Base-by-base conservation (phyloP, 2,329 filamentous ascomycete species). In the Aspergillus sp. region DNA sequence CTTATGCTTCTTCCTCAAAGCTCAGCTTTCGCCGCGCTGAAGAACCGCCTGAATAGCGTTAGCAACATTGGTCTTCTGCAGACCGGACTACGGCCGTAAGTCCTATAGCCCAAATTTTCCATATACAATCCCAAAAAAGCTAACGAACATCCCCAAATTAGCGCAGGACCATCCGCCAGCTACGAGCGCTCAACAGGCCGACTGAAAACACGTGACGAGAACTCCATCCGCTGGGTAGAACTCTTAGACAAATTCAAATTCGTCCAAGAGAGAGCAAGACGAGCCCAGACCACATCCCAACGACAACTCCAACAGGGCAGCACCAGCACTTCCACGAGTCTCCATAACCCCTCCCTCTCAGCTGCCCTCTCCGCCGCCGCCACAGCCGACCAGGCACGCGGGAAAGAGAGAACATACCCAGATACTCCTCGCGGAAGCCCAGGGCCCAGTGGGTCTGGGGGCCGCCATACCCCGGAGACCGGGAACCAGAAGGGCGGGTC, bases 1-100 rank as follows among this genome's bases (percentile, higher is more conserved):
- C 76, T 98, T 43, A 98, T 98, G 93, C 83, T 98, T 12, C 78
- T 98, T n/a, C 93, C 93, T 0, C 93, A 98, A 69, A 97, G 91
- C 11, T 94, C 90, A 27, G 94, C 93, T 7, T 98, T 98, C 69
- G 93, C 90, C 27, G 91, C 93, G 2, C 75, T 98, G 45, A 97
- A 96, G 65, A 98, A 98, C 62, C 83, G 93, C 34, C 78, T 98
- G 40, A 97, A 97, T 68, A 95, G 88, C 67, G 93, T 98, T 54
- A 95, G 88, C 72, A 90, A 93, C 41, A 97, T 98, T 63, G 93
- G 91, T 35, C 95, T 95, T 66, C 74, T 98, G 49, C 91, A 97
- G 62, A 85, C 87, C 53, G 83, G 85, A 50, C 86, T 81, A 29
- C 74, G 88, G 78, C 78, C 80, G 88, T 93, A 83, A 70, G 83